Evolutionary conservation across 192 early-diverging fungal genomes (phyloP).

Genomic region (Coemansia asiatica): DNA sequence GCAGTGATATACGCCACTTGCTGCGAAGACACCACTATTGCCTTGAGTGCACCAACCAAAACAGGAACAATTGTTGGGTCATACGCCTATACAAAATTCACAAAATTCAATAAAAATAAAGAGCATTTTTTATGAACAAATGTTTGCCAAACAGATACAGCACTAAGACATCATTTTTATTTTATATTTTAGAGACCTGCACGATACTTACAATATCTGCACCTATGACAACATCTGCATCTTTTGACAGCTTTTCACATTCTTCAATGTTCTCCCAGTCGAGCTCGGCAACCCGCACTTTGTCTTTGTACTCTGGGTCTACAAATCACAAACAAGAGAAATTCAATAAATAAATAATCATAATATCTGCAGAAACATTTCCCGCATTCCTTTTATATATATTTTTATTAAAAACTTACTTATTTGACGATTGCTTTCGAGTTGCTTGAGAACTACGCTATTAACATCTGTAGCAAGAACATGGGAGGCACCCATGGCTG

Average conservation of each 20-base stretch:
- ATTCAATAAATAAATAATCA: background rate
- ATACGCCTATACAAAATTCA: conserved; percentile 37
- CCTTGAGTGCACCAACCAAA: conserved; percentile 38
- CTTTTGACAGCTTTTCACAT: conserved; percentile 22
- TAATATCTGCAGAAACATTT: background rate
- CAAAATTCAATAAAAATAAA: background rate
- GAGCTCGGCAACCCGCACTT: conserved; percentile 33
- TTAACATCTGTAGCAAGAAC: conserved; percentile 41
- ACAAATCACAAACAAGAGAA: background rate
- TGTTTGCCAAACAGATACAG: too few species aligned
- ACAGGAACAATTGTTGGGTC: conserved; percentile 46
- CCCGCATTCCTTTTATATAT: too few species aligned
- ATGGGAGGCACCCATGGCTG: conserved; percentile 43
- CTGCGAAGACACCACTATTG: conserved; percentile 33
- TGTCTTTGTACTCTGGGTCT: conserved; percentile 38
- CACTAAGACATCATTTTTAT: background rate
- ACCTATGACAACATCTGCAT: conserved; percentile 48
- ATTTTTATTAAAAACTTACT: conserved; percentile 26
- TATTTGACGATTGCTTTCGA: conserved; percentile 26
- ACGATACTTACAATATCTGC: conserved; percentile 47
- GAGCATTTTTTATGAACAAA: too few species aligned
- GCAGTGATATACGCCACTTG: conserved; percentile 48
- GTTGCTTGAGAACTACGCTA: conserved; percentile 30
- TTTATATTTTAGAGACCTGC: background rate
- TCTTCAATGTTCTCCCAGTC: conserved; percentile 39